phyloP scores from a whole-genome alignment of 345 rosid species.

The Sonneratia caseolaris region DNA sequence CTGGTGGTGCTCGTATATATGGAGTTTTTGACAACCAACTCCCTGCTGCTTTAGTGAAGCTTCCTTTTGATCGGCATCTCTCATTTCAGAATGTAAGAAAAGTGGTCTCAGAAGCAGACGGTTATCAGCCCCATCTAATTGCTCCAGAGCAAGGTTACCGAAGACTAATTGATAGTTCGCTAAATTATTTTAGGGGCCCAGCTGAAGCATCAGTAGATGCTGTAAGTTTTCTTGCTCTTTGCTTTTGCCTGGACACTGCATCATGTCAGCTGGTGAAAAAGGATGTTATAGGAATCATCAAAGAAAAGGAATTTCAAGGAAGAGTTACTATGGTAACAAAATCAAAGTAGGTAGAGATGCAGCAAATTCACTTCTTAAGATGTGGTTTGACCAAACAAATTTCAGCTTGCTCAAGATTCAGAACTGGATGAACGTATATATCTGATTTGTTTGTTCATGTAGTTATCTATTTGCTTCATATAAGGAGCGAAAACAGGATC shows the following conservation, averaged over 20 bases:
- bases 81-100: slow-evolving; percentile 54
- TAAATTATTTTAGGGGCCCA: slow-evolving; percentile 54
- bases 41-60: slow-evolving; percentile 56
- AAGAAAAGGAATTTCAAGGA: background rate
- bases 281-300: background rate
- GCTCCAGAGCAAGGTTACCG: slow-evolving; percentile 74
- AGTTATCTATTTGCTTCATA: background rate
- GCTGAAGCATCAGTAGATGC: slow-evolving; percentile 75
- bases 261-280: background rate
- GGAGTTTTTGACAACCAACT: slow-evolving; percentile 60
- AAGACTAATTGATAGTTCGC: slow-evolving; percentile 47
- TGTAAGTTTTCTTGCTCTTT: slow-evolving; percentile 26
- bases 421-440: too few species aligned
- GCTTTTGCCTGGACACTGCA: background rate
- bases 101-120: slow-evolving; percentile 63
- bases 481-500: background rate
- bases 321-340: background rate
- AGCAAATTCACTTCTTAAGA: slow-evolving; percentile 37
- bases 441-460: too few species aligned
- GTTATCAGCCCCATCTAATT: slow-evolving; percentile 63
- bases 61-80: slow-evolving; percentile 54
- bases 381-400: background rate
- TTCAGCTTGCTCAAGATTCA: too few species aligned
- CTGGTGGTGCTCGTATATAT: slow-evolving; percentile 56
- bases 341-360: background rate